Conservation (phyloP, 2,329 filamentous ascomycete species). For the Drechslera avenae region DNA sequence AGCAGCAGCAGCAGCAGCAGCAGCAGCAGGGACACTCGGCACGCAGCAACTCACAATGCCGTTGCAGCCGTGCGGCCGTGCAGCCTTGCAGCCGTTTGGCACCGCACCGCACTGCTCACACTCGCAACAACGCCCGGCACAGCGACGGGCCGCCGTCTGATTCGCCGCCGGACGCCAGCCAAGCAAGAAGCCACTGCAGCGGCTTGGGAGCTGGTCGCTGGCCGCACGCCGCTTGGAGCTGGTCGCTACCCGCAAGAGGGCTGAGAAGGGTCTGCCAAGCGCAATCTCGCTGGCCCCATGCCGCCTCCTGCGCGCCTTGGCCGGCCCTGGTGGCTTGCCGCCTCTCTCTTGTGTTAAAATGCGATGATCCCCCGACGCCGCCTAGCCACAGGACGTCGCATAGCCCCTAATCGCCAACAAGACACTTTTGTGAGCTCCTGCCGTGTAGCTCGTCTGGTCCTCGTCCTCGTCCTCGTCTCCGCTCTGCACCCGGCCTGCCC, state of each 20-base stretch:
- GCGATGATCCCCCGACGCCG: constrained; percentile 24
- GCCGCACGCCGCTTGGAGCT: too few species aligned
- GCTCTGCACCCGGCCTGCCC: constrained; percentile 10
- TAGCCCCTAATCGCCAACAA: constrained; percentile 21
- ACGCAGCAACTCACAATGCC: neutral
- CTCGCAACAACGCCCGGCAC: constrained; percentile 1
- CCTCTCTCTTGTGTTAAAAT: constrained; percentile 28
- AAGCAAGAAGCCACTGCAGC: constrained; percentile 12
- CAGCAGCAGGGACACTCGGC: too few species aligned
- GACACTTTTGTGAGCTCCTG: constrained; percentile 5
- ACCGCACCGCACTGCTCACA: neutral
- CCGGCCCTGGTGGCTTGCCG: constrained; percentile 26
- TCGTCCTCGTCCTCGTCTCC: constrained; percentile 4
- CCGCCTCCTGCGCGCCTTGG: constrained; percentile 26
- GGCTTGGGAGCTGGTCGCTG: neutral
- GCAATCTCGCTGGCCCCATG: constrained; percentile 29
- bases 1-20: too few species aligned
- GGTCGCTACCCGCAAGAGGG: too few species aligned
- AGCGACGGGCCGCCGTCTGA: constrained; percentile 4
- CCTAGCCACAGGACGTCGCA: constrained; percentile 13
- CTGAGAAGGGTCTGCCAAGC: constrained; percentile 27
- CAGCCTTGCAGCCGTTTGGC: constrained; percentile 5
- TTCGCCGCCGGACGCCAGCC: constrained; percentile 6
- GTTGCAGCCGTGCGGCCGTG: constrained; percentile 7
- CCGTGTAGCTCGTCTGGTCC: constrained; percentile 16